A percentile compares a stretch with the other conserved stretches of the same genome.
phyloP scores from a whole-genome alignment of 257 asterid genomes.

The Rubia yunnanensis region DNA sequence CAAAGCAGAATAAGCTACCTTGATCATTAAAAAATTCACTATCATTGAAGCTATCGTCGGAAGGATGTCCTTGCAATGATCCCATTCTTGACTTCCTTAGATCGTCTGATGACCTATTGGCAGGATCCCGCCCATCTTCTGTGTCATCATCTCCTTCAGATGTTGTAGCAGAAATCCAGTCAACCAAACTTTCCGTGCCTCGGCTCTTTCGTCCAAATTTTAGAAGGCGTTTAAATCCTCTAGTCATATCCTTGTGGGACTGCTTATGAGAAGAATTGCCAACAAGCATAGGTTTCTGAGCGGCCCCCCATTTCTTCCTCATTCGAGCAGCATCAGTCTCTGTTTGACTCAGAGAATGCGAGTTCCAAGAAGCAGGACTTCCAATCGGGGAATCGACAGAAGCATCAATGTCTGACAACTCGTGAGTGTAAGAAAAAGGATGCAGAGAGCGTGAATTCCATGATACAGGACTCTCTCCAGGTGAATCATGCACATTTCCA shows the following conservation, averaged over 20 bases:
- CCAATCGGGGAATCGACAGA: slow-evolving; percentile 67
- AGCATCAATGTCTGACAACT: slow-evolving; percentile 67
- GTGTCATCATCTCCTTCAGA: slow-evolving; percentile 95
- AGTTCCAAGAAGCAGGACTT: slow-evolving; percentile 75
- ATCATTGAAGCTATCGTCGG: slow-evolving; percentile 63
- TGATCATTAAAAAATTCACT: slow-evolving; percentile 54
- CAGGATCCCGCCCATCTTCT: slow-evolving; percentile 76
- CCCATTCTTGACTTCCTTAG: slow-evolving; percentile 87
- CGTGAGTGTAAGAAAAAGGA: slow-evolving; percentile 61
- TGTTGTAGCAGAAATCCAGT: slow-evolving; percentile 93
- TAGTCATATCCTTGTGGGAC: slow-evolving; percentile 65
- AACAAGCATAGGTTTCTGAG: slow-evolving; percentile 51
- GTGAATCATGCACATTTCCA: slow-evolving; percentile 54
- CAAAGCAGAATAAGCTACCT: slow-evolving; percentile 31
- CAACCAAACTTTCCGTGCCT: slow-evolving; percentile 53
- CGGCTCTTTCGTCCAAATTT: slow-evolving; percentile 74
- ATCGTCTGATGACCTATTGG: slow-evolving; percentile 70
- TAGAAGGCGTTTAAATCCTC: slow-evolving; percentile 70
- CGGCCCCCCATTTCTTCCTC: slow-evolving; percentile 85
- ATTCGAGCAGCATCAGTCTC: slow-evolving; percentile 57
- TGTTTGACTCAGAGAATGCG: slow-evolving; percentile 47
- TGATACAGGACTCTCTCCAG: slow-evolving; percentile 43
- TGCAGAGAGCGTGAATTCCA: slow-evolving; percentile 48
- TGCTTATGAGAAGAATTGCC: slow-evolving; percentile 41
- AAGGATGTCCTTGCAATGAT: slow-evolving; percentile 58